These are phyloP conservation scores for Actinomortierella wolfii DNA, from an alignment of 371 early-diverging fungal species.

Conservation along the genomic window DNA sequence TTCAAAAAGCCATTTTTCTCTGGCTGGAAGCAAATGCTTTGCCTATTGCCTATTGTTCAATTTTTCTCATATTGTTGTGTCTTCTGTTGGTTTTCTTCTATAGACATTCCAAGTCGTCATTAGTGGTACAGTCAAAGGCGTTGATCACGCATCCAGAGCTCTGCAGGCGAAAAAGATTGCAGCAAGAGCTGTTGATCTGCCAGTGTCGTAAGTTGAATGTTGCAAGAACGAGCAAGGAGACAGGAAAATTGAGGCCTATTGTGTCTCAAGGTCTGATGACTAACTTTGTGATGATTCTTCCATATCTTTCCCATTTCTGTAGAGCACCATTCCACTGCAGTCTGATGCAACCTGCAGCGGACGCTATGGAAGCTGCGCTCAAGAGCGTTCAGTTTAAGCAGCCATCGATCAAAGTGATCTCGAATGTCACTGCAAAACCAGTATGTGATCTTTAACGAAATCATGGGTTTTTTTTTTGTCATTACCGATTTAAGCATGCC, in stretches of 20 bases:
- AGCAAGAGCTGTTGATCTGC: constrained; percentile 85
- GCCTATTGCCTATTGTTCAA: no score
- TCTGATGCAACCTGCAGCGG: constrained; percentile 87
- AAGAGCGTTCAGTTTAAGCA: constrained; percentile 60
- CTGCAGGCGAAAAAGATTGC: constrained; percentile 82
- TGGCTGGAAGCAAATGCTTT: no score
- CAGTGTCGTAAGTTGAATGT: constrained; percentile 77
- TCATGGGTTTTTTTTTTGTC: not conserved
- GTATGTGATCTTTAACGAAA: constrained; percentile 52
- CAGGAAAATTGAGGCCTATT: no score
- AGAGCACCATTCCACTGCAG: constrained; percentile 94
- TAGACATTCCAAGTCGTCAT: constrained; percentile 85
- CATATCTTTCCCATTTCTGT: not conserved
- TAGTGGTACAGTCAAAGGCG: constrained; percentile 87
- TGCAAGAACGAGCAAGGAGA: not conserved
- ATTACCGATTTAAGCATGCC: not conserved
- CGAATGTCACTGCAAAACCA: constrained; percentile 90
- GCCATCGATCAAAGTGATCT: constrained; percentile 83
- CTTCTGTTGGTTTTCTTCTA: not conserved
- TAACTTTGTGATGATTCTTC: no score
- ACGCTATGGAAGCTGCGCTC: constrained; percentile 74
- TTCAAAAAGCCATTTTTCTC: no score
- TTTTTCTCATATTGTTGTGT: not conserved
- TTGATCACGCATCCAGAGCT: constrained; percentile 80
- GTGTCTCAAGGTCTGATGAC: no score